Base-by-base conservation (phyloP, 2,329 filamentous ascomycete genomes). In the Claviceps paspali region DNA sequence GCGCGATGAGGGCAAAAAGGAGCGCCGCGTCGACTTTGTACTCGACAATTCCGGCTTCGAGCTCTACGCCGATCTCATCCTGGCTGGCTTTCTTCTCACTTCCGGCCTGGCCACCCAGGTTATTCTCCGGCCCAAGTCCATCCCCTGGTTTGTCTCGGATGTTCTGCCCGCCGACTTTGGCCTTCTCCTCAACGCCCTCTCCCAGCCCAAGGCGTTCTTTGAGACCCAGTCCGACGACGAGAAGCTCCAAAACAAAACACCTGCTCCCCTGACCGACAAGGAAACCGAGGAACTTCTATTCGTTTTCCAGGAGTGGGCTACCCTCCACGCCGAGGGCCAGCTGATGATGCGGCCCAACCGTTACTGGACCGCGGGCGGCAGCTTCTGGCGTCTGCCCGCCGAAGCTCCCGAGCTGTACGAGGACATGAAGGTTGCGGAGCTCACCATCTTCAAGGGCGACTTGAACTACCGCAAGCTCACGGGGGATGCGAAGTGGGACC, bases 71-170 rank as follows among this genome's bases (percentile, higher is more conserved):
- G 91, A 98, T 53, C 70, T 98, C 8, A 78, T 96, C 40, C 70
- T 98, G 2, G 87, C 85, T 0, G 88, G 87, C 1, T 98, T 93
- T 54, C 68, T 98, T 11, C 68, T 98, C 6, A 78, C 84, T 1
- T 70, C 85, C 0, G 83, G 81, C 1, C 73, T 98, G 5, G 91
- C 91, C 0, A 95, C 87, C 0, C 76, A 76, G 18, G 70, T 98
- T 11, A 77, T 96, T 15, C 70, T 98, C 8, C 87, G 94, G 52
- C 87, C 91, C 36, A 98, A 98, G 63, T 79, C 77, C 17, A 87
- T 98, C 41, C 91, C 91, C 1, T 98, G 91, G 91, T 98, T 96
- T 54, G 91, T 98, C 33, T 95, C 86, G 1, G 91, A 98, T 51
- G 91, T 96, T 3, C 61, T 94, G 9, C 87, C 88, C 0, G 69